Evolutionary conservation across 129 eudicot species (phyloP).

Genomic region (Logfia minima): DNA sequence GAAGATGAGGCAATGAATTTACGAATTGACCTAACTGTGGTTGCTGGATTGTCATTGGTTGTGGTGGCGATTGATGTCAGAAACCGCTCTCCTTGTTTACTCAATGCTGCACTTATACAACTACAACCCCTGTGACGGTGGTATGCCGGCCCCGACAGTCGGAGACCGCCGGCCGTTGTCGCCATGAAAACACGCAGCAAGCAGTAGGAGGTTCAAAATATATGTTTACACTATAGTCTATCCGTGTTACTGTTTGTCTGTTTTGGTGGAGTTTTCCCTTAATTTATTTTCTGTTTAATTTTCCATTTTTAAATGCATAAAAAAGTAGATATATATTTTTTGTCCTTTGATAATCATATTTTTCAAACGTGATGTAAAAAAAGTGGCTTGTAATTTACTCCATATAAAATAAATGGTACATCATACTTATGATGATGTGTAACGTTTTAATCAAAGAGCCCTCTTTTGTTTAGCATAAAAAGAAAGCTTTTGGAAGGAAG

Average conservation of each 20-base stretch:
- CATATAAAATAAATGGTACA: too few relatives aligned
- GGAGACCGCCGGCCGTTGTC: conserved; percentile 22
- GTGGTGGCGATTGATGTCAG: conserved; percentile 58
- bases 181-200: conserved; percentile 8
- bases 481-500: neutral
- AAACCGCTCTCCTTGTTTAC: conserved; percentile 69
- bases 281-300: too few relatives aligned
- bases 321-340: too few relatives aligned
- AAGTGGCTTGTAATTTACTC: too few relatives aligned
- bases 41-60: conserved; percentile 43
- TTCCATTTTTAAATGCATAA: too few relatives aligned
- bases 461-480: neutral
- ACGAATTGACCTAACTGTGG: conserved; percentile 45
- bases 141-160: conserved; percentile 25
- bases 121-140: conserved; percentile 5
- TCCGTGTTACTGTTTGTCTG: neutral
- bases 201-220: neutral
- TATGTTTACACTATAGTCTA: neutral
- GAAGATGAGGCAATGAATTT: conserved; percentile 71
- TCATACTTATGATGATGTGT: too few relatives aligned
- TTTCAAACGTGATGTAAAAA: too few relatives aligned
- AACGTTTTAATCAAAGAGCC: neutral
- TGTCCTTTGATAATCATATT: too few relatives aligned
- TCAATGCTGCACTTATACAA: conserved; percentile 30
- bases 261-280: neutral